Conservation (phyloP, 2,329 filamentous ascomycete species). For the Gaeumannomyces sp. region DNA sequence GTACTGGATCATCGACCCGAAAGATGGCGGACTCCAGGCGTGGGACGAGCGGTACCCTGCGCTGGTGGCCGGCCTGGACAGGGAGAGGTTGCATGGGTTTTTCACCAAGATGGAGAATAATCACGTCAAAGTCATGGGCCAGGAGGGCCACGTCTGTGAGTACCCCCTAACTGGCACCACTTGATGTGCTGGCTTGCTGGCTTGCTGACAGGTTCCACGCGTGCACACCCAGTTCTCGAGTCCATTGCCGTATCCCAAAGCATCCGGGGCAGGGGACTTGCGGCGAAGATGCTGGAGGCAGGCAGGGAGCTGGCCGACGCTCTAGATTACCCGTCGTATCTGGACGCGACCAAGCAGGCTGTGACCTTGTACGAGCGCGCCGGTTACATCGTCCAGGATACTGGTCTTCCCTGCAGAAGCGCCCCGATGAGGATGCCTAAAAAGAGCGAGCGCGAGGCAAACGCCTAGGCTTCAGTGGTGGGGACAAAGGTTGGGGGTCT, state of each 20-base stretch:
- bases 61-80: background rate
- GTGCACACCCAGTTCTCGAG: constrained; percentile 4
- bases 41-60: background rate
- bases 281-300: background rate
- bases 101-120: background rate
- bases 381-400: background rate
- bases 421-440: constrained; percentile 5
- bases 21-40: background rate
- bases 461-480: background rate
- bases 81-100: background rate
- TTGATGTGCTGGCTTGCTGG: background rate
- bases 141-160: constrained; percentile 7
- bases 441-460: background rate
- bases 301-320: background rate
- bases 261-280: constrained; percentile 1
- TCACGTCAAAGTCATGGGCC: constrained; percentile 1
- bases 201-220: background rate
- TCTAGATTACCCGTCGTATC: constrained; percentile 1
- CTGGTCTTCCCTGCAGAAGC: background rate
- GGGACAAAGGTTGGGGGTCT: background rate
- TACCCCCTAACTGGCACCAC: background rate
- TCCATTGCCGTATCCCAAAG: background rate
- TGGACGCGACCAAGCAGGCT: constrained; percentile 5
- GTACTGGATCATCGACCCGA: background rate
- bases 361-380: constrained; percentile 3